A percentile compares a stretch with the other conserved stretches of the same genome.
Conservation (phyloP, 805 yeast species). For the Kluyveromyces nonfermentans region DNA sequence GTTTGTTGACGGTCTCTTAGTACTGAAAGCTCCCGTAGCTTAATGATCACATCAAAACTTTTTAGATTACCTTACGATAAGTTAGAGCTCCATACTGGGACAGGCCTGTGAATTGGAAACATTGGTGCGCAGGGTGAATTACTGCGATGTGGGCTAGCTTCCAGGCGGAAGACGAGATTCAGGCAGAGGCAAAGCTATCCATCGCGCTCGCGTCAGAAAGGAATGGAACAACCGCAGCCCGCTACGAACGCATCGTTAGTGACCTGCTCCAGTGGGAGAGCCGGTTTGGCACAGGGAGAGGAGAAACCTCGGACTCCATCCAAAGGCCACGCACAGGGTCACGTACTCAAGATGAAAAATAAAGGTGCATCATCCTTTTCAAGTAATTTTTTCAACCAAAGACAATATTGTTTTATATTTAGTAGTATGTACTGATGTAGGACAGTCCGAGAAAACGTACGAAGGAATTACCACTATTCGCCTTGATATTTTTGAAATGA, state of each 20-base stretch:
- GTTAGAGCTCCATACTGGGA: not conserved
- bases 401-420: too few species aligned
- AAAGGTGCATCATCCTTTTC: not conserved
- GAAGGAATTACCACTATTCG: too few species aligned
- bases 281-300: not conserved
- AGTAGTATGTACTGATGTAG: not conserved
- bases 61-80: not conserved
- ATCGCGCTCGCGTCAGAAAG: not conserved
- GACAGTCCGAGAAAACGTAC: too few species aligned
- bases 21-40: not conserved
- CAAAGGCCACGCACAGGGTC: not conserved
- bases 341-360: not conserved
- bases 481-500: too few species aligned
- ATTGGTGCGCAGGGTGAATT: not conserved
- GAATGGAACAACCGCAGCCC: not conserved
- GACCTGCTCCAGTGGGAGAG: not conserved
- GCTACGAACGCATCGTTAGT: not conserved
- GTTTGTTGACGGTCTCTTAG: constrained; percentile 12
- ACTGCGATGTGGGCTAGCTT: not conserved
- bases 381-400: not conserved
- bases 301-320: not conserved
- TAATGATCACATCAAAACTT: not conserved
- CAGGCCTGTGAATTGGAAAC: not conserved
- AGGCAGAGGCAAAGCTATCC: not conserved
- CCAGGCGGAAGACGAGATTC: not conserved